These are phyloP conservation scores for Suillus americanus DNA, from an alignment of 768 basidiomycete species.

Conservation along the genomic window DNA sequence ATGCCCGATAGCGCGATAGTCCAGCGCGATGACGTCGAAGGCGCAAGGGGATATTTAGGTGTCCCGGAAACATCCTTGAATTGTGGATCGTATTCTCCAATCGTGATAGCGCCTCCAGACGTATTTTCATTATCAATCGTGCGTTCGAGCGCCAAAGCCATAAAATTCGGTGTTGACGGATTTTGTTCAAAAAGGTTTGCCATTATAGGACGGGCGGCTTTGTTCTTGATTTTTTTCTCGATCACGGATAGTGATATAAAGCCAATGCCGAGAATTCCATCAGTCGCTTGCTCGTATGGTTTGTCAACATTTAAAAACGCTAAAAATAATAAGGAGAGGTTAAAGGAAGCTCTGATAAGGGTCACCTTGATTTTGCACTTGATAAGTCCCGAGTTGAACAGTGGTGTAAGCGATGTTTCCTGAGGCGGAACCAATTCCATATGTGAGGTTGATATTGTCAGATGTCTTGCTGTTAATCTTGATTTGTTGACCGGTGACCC, in stretches of 20 bases:
- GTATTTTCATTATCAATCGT: conserved; percentile 40
- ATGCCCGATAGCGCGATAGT: conserved; percentile 41
- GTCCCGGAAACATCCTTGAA: conserved; percentile 30
- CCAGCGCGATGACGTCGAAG: conserved; percentile 38
- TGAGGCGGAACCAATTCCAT: conserved; percentile 38
- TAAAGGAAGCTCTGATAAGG: not conserved
- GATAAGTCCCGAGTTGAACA: conserved; percentile 36
- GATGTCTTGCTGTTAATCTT: conserved; percentile 30
- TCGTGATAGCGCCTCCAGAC: conserved; percentile 40
- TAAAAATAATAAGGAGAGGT: not conserved
- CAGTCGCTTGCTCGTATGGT: conserved; percentile 9
- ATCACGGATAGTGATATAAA: conserved; percentile 24
- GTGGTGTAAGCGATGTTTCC: conserved; percentile 37
- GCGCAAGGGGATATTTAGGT: conserved; percentile 35
- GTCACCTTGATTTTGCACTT: conserved; percentile 23
- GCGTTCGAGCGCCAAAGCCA: conserved; percentile 43
- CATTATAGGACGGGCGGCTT: conserved; percentile 31
- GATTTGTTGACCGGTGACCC: conserved; percentile 24
- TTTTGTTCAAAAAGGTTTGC: conserved; percentile 40
- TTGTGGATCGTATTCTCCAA: conserved; percentile 41
- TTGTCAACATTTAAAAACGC: conserved; percentile 26
- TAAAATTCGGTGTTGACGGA: conserved; percentile 34
- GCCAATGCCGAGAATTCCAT: conserved; percentile 30
- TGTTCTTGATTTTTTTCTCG: conserved; percentile 17
- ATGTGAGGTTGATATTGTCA: conserved; percentile 31